Evolutionary conservation across 2,329 filamentous ascomycete species (phyloP).

Genomic region (Myriosclerotinia curreyana): DNA sequence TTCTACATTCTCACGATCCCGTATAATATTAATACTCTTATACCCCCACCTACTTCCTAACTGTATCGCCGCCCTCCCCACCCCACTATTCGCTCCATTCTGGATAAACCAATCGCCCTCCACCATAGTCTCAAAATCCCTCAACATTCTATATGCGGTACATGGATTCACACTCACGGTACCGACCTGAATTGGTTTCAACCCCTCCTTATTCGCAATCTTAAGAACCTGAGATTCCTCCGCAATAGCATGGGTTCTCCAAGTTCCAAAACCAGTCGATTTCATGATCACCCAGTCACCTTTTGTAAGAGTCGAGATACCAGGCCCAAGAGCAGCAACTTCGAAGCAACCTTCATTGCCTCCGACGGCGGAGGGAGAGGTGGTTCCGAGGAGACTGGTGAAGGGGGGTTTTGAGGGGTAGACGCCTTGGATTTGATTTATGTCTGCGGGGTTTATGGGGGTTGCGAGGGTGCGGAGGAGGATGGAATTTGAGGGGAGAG

Average conservation of each 20-base stretch:
- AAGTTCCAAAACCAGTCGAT: constrained; percentile 80
- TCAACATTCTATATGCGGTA: constrained; percentile 90
- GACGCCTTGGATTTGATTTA: constrained; percentile 96
- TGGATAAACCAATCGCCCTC: constrained; percentile 95
- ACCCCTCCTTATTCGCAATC: constrained; percentile 65
- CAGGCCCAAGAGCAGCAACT: constrained; percentile 66
- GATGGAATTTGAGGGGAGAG: constrained; percentile 62
- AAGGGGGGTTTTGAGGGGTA: constrained; percentile 85
- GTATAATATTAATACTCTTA: constrained; percentile 84
- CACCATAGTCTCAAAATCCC: constrained; percentile 64
- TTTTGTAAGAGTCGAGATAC: constrained; percentile 49
- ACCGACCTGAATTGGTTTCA: constrained; percentile 75
- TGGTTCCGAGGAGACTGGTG: constrained; percentile 71
- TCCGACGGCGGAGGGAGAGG: constrained; percentile 70
- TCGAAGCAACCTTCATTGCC: constrained; percentile 95
- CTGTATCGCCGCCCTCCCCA: constrained; percentile 89
- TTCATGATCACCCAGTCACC: constrained; percentile 96
- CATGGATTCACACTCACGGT: constrained; percentile 92
- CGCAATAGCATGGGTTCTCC: constrained; percentile 84
- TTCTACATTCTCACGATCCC: constrained; percentile 62
- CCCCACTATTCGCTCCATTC: constrained; percentile 93
- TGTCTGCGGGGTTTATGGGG: constrained; percentile 94
- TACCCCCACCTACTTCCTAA: constrained; percentile 82
- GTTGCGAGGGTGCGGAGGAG: constrained; percentile 86
- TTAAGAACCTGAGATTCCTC: constrained; percentile 60